phyloP scores from a whole-genome alignment of 2,329 filamentous ascomycete species.

The Epichloe typhina region DNA sequence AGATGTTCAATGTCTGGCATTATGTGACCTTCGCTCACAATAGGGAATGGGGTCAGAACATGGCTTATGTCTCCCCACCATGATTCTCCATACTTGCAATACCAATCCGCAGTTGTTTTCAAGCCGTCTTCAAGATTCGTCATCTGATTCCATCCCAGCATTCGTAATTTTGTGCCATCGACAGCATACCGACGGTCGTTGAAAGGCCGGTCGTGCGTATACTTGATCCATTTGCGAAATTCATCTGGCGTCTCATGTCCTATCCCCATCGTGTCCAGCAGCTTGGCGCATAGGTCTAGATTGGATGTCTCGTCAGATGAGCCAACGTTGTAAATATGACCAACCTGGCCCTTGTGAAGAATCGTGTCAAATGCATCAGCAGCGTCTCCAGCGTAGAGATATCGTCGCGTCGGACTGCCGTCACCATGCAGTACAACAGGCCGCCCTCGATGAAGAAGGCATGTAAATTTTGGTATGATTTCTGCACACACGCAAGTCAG shows the following conservation, averaged over 20 bases:
- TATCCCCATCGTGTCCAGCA: constrained; percentile 51
- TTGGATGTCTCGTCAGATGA: constrained; percentile 70
- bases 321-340: constrained; percentile 72
- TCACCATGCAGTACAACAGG: constrained; percentile 66
- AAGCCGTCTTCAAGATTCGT: constrained; percentile 52
- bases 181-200: constrained; percentile 64
- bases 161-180: constrained; percentile 52
- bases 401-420: constrained; percentile 60
- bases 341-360: constrained; percentile 60
- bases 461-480: constrained; percentile 73
- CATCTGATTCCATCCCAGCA: constrained; percentile 57
- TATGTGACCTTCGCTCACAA: constrained; percentile 42
- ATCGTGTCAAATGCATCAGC: constrained; percentile 76
- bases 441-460: constrained; percentile 51
- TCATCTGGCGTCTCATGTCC: constrained; percentile 35
- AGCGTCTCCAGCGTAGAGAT: constrained; percentile 67
- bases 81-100: constrained; percentile 47
- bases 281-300: constrained; percentile 49
- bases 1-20: constrained; percentile 32
- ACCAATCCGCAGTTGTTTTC: constrained; percentile 55
- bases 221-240: constrained; percentile 53
- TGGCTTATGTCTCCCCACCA: constrained; percentile 65
- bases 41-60: constrained; percentile 54
- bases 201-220: constrained; percentile 66
- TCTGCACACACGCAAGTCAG: constrained; percentile 32